A percentile compares a stretch with the other conserved stretches of the same genome.
Evolutionary conservation across 2,329 filamentous ascomycete genomes (phyloP).

Genomic region (Cercospora beticola): DNA sequence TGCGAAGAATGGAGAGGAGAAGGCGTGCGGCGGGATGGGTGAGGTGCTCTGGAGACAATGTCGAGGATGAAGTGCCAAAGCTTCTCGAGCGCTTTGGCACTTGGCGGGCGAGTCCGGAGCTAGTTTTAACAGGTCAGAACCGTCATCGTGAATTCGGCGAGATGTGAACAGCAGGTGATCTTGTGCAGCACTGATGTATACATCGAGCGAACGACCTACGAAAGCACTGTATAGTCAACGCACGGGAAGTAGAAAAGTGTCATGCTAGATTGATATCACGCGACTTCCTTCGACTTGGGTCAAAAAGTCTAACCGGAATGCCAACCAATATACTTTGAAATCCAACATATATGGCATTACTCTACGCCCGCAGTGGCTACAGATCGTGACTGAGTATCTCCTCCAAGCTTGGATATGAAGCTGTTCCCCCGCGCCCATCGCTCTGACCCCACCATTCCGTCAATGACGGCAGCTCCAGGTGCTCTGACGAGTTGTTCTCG

Average conservation of each 20-base stretch:
- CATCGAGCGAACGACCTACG: not conserved
- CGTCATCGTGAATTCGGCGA: not conserved
- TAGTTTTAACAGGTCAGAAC: not conserved
- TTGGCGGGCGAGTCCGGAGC: not conserved
- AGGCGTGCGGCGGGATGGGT: not conserved
- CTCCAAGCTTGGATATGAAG: constrained; percentile 12
- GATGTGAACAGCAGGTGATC: not conserved
- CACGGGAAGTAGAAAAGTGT: not conserved
- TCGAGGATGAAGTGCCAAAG: not conserved
- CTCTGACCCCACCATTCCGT: constrained; percentile 27
- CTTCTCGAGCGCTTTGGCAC: not conserved
- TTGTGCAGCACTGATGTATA: not conserved
- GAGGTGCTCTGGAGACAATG: not conserved
- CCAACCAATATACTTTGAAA: not conserved
- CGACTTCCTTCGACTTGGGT: not conserved
- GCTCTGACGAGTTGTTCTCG: constrained; percentile 21
- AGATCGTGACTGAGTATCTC: constrained; percentile 17
- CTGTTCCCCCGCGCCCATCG: not conserved
- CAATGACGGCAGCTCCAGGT: constrained; percentile 35
- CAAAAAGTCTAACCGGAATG: not conserved
- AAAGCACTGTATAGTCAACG: not conserved
- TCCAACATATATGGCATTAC: not conserved
- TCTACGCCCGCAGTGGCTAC: constrained; percentile 4
- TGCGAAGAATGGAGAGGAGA: not conserved
- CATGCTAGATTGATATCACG: not conserved